Evolutionary conservation across 371 early-diverging fungal species (phyloP), one percentile per base, ranked within the genome.

Genomic region (Circinella umbellata): DNA sequence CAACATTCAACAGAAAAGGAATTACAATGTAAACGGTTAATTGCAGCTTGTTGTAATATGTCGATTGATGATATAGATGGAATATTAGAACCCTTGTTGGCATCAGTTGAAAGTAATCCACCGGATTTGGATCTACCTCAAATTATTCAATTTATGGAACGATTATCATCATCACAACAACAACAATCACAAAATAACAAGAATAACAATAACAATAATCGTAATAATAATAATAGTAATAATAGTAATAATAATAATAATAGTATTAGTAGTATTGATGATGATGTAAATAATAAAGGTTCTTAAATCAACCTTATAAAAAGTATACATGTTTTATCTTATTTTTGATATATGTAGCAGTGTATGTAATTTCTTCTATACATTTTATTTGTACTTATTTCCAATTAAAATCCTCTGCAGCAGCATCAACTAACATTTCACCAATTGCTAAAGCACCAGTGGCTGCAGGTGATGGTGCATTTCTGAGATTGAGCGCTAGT

Each of bases 41-140:
- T 94, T 73, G 88, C 93, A 9, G 87, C 89, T 18, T 92, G 93
- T 65, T 93, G 92, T 72, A 83, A 82, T 47, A 77, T 93, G 1
- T 83, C 88, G 8, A 66, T 91, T 42, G 91, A 91, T 13, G 80
- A 88, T 51, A 90, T 95, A 9, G 92, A 91, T 57, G 85, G 82
- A 39, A 69, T 92, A 64, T 79, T 95, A 15, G 87, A 84, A 13
- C 89, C 90, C 1, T 69, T 95, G 63, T 79, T 91, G 9, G 74
- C 80, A 34, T 93, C 93, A 0, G 90, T 93, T 27, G 92, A 93
- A 72, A 90, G 89, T 48, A 94, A 95, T 69, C 87, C 88, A 20
- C 85, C 86, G 10, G 88, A 86, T 62, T 67, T 88, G 61, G 89
- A 90, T 67, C 72, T 88, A 36, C 76, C 83, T n/a, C 80, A 88